Base-by-base conservation (phyloP, 345 rosid genomes). In the Brassica carinata region DNA sequence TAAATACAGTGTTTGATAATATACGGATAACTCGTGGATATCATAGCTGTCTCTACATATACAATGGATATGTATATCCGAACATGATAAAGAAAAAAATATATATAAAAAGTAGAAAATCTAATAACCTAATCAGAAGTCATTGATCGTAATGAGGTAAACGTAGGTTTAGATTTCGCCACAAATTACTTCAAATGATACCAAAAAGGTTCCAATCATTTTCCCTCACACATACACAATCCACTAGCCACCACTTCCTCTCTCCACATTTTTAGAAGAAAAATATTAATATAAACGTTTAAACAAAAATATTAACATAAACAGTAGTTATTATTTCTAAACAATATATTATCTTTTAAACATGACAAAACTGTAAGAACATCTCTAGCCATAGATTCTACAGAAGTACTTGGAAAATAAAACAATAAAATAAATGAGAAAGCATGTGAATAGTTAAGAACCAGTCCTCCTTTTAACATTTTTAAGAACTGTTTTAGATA, bases 111-210 rank as follows among this genome's bases (percentile, higher is more conserved):
- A 5, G 19, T 61, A 9, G 7, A 23, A 67, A 48, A 82, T 18
- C 19, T 57, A 7, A 26, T 13, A 23, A 67, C 45, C 72, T 84
- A 87, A 89, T 82, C 74, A 58, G 8, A 78, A 85, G 85, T 77
- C 77, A 85, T 68, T 89, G 94, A 90, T 85, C 79, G 27, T 75
- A 85, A 84, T 67, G 71, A 79, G 84, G 83, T 45, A 87, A 85
- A 90, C 97, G 97, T 92, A 85, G 77, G 92, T 74, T 58, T 65
- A 68, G 67, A 79, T 77, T 69, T 68, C 11, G 88, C 97, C 97
- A 89, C 94, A 88, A 73, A 86, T 38, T 30, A 55, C 51, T 66
- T 76, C 90, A 78, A 83, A 85, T 84, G 86, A 72, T 72, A 86
- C 88, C 90, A 86, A 86, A 23, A 92, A 85, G 86, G 75, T 73